Conservation (phyloP, 257 asterid species). For the Cinchona pubescens region DNA sequence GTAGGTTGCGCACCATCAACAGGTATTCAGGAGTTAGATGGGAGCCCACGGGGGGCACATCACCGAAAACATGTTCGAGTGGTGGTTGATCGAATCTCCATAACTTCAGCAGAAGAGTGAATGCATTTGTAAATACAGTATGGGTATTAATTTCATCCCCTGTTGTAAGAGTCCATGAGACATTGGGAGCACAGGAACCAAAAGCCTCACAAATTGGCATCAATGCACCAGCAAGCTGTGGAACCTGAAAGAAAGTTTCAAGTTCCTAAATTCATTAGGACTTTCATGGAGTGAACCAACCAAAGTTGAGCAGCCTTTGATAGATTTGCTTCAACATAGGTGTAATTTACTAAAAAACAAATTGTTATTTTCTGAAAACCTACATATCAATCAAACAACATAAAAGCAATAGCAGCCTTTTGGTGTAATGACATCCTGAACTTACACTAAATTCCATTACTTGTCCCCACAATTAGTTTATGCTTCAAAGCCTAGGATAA, state of each 20-base stretch:
- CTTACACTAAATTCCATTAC: background rate
- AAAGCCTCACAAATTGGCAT: constrained; percentile 96
- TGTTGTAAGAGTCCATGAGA: constrained; percentile 67
- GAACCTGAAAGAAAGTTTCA: constrained; percentile 77
- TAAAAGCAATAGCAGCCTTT: background rate
- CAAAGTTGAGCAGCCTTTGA: background rate
- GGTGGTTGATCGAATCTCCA: constrained; percentile 98
- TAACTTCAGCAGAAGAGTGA: constrained; percentile 75
- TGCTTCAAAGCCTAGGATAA: background rate
- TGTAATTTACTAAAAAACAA: background rate
- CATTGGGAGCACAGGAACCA: constrained; percentile 82
- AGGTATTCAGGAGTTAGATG: constrained; percentile 82
- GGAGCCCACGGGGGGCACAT: constrained; percentile 65
- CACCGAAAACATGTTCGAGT: constrained; percentile 64
- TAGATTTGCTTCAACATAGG: background rate
- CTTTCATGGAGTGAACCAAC: background rate
- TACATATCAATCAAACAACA: background rate
- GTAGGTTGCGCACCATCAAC: constrained; percentile 68
- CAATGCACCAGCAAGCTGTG: constrained; percentile 93
- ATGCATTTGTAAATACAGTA: constrained; percentile 88
- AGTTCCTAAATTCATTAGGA: constrained; percentile 15
- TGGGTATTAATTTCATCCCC: constrained; percentile 82
- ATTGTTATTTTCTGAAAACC: background rate
- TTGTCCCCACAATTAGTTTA: background rate
- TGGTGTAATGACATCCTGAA: background rate